phyloP scores from a whole-genome alignment of 306 rosid species.

The Cicer cuneatum region DNA sequence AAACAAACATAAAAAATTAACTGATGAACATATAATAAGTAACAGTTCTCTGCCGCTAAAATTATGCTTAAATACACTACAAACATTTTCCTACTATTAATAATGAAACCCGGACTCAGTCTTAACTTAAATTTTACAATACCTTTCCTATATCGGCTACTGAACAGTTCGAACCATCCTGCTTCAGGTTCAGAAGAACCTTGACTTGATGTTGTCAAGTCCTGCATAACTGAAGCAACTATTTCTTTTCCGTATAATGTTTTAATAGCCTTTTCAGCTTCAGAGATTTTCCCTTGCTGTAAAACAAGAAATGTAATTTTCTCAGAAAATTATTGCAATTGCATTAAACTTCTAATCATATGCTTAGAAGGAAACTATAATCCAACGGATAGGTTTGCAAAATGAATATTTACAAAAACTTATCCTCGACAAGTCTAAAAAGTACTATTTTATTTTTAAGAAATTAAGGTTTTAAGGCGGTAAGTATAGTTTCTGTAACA shows the following conservation, averaged over 20 bases:
- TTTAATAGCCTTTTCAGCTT: conserved; percentile 75
- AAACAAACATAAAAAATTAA: conserved; percentile 23
- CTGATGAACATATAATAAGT: conserved; percentile 5
- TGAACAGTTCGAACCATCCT: conserved; percentile 86
- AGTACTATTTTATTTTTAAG: no score
- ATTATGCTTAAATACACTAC: neutral
- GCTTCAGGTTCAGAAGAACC: conserved; percentile 90
- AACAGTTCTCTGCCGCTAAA: neutral
- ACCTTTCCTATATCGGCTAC: conserved; percentile 88
- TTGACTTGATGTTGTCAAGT: conserved; percentile 60
- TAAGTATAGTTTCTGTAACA: conserved; percentile 12
- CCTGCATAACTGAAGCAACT: conserved; percentile 67
- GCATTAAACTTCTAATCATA: conserved; percentile 4
- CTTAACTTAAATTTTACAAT: conserved; percentile 11
- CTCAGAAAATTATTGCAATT: conserved; percentile 8
- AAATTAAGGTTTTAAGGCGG: no score
- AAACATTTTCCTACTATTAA: neutral
- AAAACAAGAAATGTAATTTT: conserved; percentile 18
- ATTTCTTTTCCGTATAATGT: conserved; percentile 82
- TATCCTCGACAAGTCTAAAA: no score
- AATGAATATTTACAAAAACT: conserved; percentile 20
- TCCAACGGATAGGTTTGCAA: neutral
- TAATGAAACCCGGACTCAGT: neutral
- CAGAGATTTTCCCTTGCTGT: conserved; percentile 81
- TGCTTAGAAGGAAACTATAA: neutral